Base-by-base conservation (phyloP, 352 stramenopile genomes). In the Plasmopara halstedii region DNA sequence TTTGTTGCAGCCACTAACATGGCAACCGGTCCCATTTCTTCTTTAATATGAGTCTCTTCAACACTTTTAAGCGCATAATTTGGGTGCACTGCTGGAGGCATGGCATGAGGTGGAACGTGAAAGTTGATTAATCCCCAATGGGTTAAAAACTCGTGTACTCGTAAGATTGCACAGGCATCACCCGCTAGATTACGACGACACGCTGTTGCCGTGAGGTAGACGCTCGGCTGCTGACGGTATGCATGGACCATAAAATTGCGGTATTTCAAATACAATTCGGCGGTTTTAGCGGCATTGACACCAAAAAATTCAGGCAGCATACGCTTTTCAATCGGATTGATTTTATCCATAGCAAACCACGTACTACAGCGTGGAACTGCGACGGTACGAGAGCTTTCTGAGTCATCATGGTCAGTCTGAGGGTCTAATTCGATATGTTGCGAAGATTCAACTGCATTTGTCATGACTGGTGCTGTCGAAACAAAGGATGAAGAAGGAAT, bases 61-160 rank as follows among this genome's bases (percentile, higher is more conserved):
- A 34, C 35, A 17, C 43, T 43, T 19, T 56, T 57, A 0, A 70
- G 53, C 31, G 70, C 56, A 49, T 86, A 90, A 36, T 85, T 85
- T 14, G 73, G 54, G 53, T 84, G 66, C 0, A 73, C 36, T 1
- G 70, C 40, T 5, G 73, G 67, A 1, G 69, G 73, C 65, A 84
- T 78, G 8, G 72, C 69, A 37, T 89, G 77, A 3, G 77, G 75
- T 9, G 77, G 77, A 4, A 92, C 81, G 58, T 85, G 64, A 56
- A 84, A 92, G 60, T 92, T 92, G 40, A 92, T 92, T 34, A 92
- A 58, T 1, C 81, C 81, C 81, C 81, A 92, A 53, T 92, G 81
- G 31, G 67, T 84, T 41, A 92, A 53, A 47, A 92, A 92, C 63
- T 92, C 81, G 53, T 89, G 81, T 22, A 92, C 81, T 34, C 81